A percentile compares a stretch with the other conserved stretches of the same genome.
These are phyloP conservation scores for Pythium myriotylum DNA, from an alignment of 352 stramenopile genomes.

Conservation along the genomic window DNA sequence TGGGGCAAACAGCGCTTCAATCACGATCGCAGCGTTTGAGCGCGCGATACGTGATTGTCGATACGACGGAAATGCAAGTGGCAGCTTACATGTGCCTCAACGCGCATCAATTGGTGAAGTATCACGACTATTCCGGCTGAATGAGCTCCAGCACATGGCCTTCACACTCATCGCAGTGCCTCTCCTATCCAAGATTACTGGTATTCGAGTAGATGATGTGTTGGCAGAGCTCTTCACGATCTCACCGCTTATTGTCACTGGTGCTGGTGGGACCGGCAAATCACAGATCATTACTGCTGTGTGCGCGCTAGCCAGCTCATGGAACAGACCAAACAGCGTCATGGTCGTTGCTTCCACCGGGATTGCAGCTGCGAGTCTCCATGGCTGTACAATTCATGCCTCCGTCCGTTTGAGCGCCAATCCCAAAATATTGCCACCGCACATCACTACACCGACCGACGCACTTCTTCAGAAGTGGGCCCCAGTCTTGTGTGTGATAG, in stretches of 20 bases:
- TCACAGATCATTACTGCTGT: slow-evolving; percentile 25
- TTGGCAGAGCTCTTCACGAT: neutral
- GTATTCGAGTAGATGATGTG: neutral
- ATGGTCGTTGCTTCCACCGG: slow-evolving; percentile 16
- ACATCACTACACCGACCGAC: slow-evolving; percentile 16
- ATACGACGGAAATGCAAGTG: no score
- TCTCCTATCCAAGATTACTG: neutral
- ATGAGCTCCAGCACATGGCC: slow-evolving; percentile 2
- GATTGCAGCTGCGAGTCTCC: slow-evolving; percentile 23
- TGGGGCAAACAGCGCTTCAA: no score
- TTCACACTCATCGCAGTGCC: slow-evolving; percentile 15
- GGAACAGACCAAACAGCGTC: slow-evolving; percentile 6
- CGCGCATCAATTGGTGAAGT: slow-evolving; percentile 6
- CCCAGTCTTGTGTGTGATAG: slow-evolving; percentile 21
- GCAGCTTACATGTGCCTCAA: neutral
- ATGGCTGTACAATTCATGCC: slow-evolving; percentile 29
- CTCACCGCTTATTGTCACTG: slow-evolving; percentile 17
- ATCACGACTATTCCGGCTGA: neutral
- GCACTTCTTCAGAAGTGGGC: slow-evolving; percentile 16
- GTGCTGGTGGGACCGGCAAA: slow-evolving; percentile 28
- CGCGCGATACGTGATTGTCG: no score
- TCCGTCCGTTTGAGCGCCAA: no score
- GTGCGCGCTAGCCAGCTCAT: neutral
- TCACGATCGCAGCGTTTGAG: no score
- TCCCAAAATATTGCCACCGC: no score